Evolutionary conservation across 2,329 filamentous ascomycete species (phyloP).

Genomic region (Aspergillus sp.): DNA sequence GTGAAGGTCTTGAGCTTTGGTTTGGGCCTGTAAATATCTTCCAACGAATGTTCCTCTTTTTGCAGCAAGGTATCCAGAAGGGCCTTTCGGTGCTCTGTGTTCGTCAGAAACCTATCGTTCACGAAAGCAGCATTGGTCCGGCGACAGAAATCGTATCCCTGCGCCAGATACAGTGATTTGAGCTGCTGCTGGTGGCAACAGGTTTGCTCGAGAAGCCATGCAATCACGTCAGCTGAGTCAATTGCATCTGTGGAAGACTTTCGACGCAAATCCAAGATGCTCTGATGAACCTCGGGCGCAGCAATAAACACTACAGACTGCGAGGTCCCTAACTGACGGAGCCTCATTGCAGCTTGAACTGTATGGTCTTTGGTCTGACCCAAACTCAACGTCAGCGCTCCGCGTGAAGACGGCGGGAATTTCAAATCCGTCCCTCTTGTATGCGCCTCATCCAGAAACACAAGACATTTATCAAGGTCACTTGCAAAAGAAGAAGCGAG

Average conservation of each 20-base stretch:
- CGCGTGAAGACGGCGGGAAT: conserved; percentile 48
- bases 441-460: conserved; percentile 63
- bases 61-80: conserved; percentile 51
- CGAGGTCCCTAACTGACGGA: conserved; percentile 58
- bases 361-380: conserved; percentile 61
- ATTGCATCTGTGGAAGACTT: conserved; percentile 29
- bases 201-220: conserved; percentile 65
- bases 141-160: conserved; percentile 61
- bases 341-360: conserved; percentile 66
- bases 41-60: conserved; percentile 57
- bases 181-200: conserved; percentile 61
- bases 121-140: conserved; percentile 51
- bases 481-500: conserved; percentile 57
- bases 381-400: conserved; percentile 57
- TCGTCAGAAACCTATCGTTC: conserved; percentile 43
- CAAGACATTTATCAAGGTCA: conserved; percentile 51
- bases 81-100: conserved; percentile 31
- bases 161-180: conserved; percentile 57
- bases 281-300: conserved; percentile 62
- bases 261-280: conserved; percentile 52
- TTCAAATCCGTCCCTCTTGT: conserved; percentile 62
- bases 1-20: conserved; percentile 10
- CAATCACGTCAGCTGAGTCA: conserved; percentile 54
- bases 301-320: conserved; percentile 58
- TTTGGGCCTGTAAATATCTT: conserved; percentile 56